A percentile compares a stretch with the other conserved stretches of the same genome.
phyloP scores from a whole-genome alignment of 2,329 filamentous ascomycete genomes.

The Cephalotrichum gorgonifer region DNA sequence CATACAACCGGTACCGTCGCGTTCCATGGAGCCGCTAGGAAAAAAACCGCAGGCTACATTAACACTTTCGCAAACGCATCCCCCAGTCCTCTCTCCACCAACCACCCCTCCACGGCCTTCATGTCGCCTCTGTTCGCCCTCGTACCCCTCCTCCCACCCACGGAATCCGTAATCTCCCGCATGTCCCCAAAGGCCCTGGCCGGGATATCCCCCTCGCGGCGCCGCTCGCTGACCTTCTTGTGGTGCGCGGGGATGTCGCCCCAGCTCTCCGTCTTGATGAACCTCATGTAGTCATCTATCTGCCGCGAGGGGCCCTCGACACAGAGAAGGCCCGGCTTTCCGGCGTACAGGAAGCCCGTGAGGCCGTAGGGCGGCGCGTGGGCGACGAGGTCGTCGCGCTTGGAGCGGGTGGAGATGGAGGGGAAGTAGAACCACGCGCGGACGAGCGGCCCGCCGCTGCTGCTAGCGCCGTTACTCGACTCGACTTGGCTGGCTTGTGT shows the following conservation, averaged over 20 bases:
- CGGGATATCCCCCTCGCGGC: conserved; percentile 26
- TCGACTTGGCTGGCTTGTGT: neutral
- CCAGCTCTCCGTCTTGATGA: conserved; percentile 54
- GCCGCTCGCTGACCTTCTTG: conserved; percentile 51
- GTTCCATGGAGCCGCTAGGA: too few relatives aligned
- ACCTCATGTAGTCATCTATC: conserved; percentile 51
- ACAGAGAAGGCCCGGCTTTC: conserved; percentile 46
- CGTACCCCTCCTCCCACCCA: conserved; percentile 35
- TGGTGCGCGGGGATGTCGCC: conserved; percentile 51
- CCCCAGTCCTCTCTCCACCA: conserved; percentile 31
- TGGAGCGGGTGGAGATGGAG: conserved; percentile 47
- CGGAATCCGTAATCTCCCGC: conserved; percentile 41
- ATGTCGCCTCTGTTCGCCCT: conserved; percentile 42
- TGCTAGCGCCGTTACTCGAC: neutral
- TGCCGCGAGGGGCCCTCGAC: conserved; percentile 34
- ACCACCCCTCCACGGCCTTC: conserved; percentile 40
- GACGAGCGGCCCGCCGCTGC: conserved; percentile 21
- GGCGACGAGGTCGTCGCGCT: conserved; percentile 45
- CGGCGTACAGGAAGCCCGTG: conserved; percentile 49
- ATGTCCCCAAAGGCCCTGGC: conserved; percentile 41
- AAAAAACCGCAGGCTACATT: conserved; percentile 15
- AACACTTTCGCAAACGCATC: conserved; percentile 32
- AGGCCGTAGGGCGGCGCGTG: conserved; percentile 40
- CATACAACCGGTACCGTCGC: too few relatives aligned
- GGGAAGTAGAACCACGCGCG: conserved; percentile 56